These are phyloP conservation scores for Sporothrix dimorphospora DNA, from an alignment of 2,329 filamentous ascomycete species.

Conservation along the genomic window DNA sequence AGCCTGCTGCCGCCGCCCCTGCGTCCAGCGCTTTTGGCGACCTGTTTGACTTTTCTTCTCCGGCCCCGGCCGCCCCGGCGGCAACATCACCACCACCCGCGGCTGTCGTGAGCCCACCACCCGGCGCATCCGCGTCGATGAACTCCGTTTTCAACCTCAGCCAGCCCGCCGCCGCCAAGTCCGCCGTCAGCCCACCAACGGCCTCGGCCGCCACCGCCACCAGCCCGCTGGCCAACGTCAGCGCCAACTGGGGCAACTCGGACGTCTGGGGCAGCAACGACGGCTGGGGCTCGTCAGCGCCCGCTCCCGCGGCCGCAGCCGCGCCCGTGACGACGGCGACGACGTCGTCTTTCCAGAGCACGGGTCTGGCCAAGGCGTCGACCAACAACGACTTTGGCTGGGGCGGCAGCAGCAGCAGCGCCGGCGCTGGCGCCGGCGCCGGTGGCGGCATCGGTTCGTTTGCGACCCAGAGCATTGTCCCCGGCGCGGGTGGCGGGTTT, in stretches of 20 bases:
- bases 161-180: conserved; percentile 49
- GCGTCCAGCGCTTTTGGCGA: conserved; percentile 69
- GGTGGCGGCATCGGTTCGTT: conserved; percentile 47
- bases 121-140: conserved; percentile 42
- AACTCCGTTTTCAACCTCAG: conserved; percentile 82
- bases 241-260: conserved; percentile 50
- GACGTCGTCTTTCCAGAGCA: conserved; percentile 34
- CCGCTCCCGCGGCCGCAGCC: conserved; percentile 44
- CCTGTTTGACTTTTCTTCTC: conserved; percentile 74
- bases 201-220: conserved; percentile 46
- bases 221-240: conserved; percentile 44
- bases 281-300: conserved; percentile 74
- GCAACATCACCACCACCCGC: conserved; percentile 46
- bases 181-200: conserved; percentile 45
- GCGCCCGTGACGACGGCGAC: conserved; percentile 37
- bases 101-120: conserved; percentile 45
- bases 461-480: conserved; percentile 62
- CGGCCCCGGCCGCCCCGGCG: conserved; percentile 51
- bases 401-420: conserved; percentile 44
- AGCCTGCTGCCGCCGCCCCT: conserved; percentile 44
- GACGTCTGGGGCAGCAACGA: conserved; percentile 82
- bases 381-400: conserved; percentile 64
- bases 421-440: conserved; percentile 28
- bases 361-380: conserved; percentile 16
- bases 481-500: conserved; percentile 67